Evolutionary conservation across 2,329 filamentous ascomycete species (phyloP), one percentile per base, ranked within the genome.

Genomic region (Diaporthe velutina): DNA sequence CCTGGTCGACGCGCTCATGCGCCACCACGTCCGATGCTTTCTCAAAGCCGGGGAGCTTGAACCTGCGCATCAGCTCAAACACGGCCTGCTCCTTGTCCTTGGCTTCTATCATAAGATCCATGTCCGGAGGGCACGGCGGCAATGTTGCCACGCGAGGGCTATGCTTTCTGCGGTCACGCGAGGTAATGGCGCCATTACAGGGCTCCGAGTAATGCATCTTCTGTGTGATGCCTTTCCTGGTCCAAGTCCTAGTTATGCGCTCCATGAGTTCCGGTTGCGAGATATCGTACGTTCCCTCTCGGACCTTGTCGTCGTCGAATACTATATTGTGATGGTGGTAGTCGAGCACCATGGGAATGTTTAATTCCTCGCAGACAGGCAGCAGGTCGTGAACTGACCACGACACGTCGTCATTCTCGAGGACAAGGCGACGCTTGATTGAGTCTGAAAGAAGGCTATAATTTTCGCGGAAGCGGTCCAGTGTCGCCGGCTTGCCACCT

Each of bases 51-150:
- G 95, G 94, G 0, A 98, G 87, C 79, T 93, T 95, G 82, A 95
- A 98, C 0, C 88, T 95, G 30, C 93, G 90, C 95, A 98, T 98
- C 25, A 98, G 88, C 77, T 98, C 95, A 79, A 98, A 98, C 0
- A 98, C 95, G 0, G 96, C 95, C 83, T 98, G 96, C 82, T 98
- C 96, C 83, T 98, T 98, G 81, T 98, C 96, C 82, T 98, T 98
- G 64, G 96, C 96, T 85, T 98, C 96, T 75, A 98, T 98, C 96
- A 98, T 98, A n/a, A 98, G 87, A 80, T 98, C 96, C 93, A 97
- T 97, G 42, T 93, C 92, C 1, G 90, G 86, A 5, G 92, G 88
- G 79, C 96, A 98, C 0, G 96, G 96, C 0, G 96, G 96, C 0
- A 98, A 84, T 0, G 92, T 94, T 77, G 89, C 88, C 2, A 98